These are phyloP conservation scores for Obba rivulosa DNA, from an alignment of 768 basidiomycete genomes.

Conservation along the genomic window DNA sequence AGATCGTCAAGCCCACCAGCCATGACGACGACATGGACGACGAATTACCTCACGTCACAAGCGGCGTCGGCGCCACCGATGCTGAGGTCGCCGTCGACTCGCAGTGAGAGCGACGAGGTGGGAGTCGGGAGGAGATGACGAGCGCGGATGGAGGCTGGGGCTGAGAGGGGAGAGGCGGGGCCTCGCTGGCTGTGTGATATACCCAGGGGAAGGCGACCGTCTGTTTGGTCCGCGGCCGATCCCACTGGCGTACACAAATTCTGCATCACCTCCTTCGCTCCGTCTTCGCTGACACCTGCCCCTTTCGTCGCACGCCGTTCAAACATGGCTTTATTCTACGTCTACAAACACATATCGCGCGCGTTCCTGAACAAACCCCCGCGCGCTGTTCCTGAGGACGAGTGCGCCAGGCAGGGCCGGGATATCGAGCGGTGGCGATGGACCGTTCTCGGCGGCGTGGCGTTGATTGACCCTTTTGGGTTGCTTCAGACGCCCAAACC, in stretches of 20 bases:
- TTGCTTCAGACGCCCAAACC: constrained; percentile 17
- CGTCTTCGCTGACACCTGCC: not conserved
- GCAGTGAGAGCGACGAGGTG: constrained; percentile 10
- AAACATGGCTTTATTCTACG: not conserved
- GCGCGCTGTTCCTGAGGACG: not conserved
- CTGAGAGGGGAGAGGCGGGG: constrained; percentile 8
- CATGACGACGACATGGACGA: no score
- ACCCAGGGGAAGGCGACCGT: constrained; percentile 19
- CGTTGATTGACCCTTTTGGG: constrained; percentile 25
- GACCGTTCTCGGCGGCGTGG: constrained; percentile 20
- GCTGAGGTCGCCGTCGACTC: constrained; percentile 5
- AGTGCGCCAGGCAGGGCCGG: not conserved
- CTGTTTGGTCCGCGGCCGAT: constrained; percentile 20
- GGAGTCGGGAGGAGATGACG: constrained; percentile 6
- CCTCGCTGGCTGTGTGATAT: constrained; percentile 14
- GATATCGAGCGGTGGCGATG: not conserved
- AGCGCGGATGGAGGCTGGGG: constrained; percentile 19
- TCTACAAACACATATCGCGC: not conserved
- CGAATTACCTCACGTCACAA: no score
- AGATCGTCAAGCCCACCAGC: no score
- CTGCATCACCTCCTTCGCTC: not conserved
- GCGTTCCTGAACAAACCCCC: not conserved
- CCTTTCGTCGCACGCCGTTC: not conserved
- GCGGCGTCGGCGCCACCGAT: constrained; percentile 16
- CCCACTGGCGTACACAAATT: constrained; percentile 12